Conservation (phyloP, 2,329 filamentous ascomycete genomes). For the Berkeleyomyces rouxiae region DNA sequence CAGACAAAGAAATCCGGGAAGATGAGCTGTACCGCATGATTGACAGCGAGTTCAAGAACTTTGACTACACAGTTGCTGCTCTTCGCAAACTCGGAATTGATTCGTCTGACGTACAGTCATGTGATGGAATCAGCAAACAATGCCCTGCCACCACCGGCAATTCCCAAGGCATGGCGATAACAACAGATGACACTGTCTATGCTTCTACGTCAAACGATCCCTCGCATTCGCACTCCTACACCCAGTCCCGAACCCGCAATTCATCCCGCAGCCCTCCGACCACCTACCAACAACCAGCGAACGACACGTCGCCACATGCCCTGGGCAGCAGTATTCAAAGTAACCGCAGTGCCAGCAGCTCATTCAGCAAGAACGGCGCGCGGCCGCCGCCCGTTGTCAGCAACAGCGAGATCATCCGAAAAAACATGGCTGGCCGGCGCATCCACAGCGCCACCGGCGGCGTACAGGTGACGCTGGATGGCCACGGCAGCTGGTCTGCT, state of each 20-base stretch:
- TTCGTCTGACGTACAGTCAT: neutral
- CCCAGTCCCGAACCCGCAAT: neutral
- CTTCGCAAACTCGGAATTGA: conserved; percentile 21
- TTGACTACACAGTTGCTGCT: conserved; percentile 77
- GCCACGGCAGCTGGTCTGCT: conserved; percentile 79
- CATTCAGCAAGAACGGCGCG: neutral
- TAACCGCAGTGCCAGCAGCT: conserved; percentile 12
- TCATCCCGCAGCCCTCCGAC: neutral
- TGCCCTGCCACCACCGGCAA: neutral
- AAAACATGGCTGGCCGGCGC: conserved; percentile 29
- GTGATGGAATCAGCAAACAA: neutral
- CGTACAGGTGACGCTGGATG: conserved; percentile 80
- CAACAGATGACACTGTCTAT: conserved; percentile 32
- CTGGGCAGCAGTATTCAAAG: conserved; percentile 7
- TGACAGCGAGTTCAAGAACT: conserved; percentile 82
- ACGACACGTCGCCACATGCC: conserved; percentile 4
- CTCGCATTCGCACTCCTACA: conserved; percentile 15
- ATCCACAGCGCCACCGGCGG: conserved; percentile 67
- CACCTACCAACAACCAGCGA: conserved; percentile 2
- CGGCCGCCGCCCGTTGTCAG: neutral
- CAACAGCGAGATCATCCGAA: conserved; percentile 9
- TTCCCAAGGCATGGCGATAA: conserved; percentile 24
- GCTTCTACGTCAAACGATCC: conserved; percentile 20
- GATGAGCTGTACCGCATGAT: conserved; percentile 91
- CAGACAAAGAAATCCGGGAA: conserved; percentile 83